phyloP scores from a whole-genome alignment of 108 stramenopile species.

The Skeletonema grethae region DNA sequence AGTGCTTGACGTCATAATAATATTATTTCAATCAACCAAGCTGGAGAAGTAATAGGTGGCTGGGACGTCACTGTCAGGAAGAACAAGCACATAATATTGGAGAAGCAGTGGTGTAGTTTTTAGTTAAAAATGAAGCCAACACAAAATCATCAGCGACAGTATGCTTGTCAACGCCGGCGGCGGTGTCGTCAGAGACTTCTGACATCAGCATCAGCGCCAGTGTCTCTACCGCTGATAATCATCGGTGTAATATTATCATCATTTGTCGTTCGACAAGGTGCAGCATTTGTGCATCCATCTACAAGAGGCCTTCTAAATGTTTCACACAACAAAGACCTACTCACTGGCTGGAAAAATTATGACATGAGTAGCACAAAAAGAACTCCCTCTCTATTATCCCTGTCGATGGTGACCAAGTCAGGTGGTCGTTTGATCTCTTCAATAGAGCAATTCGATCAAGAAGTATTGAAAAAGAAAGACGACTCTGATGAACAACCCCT shows the following conservation, averaged over 20 bases:
- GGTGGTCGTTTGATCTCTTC: slow-evolving; percentile 69
- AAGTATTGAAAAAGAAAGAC: slow-evolving; percentile 45
- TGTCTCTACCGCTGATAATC: slow-evolving; percentile 1
- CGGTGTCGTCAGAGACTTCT: neutral
- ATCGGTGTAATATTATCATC: slow-evolving; percentile 2
- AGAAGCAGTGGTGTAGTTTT: no score
- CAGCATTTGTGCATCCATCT: neutral
- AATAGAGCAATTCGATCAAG: slow-evolving; percentile 58
- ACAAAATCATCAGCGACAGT: neutral
- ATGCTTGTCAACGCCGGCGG: neutral
- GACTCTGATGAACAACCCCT: neutral
- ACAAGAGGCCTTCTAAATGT: neutral
- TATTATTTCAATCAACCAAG: no score
- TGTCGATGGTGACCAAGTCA: slow-evolving; percentile 69
- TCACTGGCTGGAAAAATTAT: neutral
- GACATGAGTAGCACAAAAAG: neutral
- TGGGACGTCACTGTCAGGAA: no score
- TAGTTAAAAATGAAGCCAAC: neutral
- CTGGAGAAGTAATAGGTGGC: no score
- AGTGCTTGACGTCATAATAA: no score
- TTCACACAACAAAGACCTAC: neutral
- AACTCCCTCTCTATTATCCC: neutral
- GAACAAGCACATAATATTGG: no score
- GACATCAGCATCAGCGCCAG: neutral
- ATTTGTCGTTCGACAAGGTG: neutral